A percentile compares a stretch with the other conserved stretches of the same genome.
phyloP scores from a whole-genome alignment of 345 rosid species.

The Eucalyptus microcorys region DNA sequence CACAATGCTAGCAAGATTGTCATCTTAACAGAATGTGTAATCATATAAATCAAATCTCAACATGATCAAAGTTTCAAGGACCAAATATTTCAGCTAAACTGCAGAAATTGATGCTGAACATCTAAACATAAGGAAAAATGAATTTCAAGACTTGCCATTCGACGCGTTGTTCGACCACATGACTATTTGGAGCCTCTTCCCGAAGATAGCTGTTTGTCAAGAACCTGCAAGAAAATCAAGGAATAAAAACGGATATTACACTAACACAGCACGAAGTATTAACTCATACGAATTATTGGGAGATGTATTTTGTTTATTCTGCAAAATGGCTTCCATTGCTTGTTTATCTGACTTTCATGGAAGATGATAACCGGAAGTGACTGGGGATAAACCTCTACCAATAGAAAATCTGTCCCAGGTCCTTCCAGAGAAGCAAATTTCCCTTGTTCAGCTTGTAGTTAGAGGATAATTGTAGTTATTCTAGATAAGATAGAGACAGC shows the following conservation, averaged over 20 bases:
- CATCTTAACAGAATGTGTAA: neutral
- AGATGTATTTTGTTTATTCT: neutral
- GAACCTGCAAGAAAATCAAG: slow-evolving; percentile 37
- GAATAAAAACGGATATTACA: neutral
- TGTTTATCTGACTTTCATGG: neutral
- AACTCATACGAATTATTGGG: neutral
- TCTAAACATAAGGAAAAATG: neutral
- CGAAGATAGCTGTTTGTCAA: slow-evolving; percentile 89
- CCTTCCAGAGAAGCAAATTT: neutral
- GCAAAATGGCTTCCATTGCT: neutral
- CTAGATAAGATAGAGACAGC: neutral
- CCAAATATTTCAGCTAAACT: neutral
- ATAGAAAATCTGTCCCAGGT: neutral
- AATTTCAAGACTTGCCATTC: slow-evolving; percentile 71
- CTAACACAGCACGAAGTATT: neutral
- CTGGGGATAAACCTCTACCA: neutral
- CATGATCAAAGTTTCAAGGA: neutral
- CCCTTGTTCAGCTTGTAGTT: neutral
- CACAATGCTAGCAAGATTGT: neutral
- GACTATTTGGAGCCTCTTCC: slow-evolving; percentile 95
- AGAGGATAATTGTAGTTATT: neutral
- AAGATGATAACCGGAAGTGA: neutral
- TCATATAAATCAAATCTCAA: neutral
- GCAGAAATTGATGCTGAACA: neutral
- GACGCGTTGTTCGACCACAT: slow-evolving; percentile 96